Evolutionary conservation across 257 asterid genomes (phyloP), one percentile per base, ranked within the genome.

Genomic region (Agastache rugosa): DNA sequence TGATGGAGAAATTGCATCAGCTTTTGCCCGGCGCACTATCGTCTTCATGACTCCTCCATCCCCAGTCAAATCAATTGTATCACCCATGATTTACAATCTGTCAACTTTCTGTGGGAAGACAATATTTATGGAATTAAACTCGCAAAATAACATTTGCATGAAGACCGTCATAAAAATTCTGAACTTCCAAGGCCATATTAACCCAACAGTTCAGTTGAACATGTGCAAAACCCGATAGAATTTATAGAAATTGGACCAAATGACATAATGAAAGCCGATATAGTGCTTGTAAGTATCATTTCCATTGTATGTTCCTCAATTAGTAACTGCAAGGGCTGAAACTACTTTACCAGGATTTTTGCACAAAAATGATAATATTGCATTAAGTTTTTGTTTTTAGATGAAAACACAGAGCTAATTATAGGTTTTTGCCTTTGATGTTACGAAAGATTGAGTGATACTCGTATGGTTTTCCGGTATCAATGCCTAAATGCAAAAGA

Each of bases 21-120:
- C 86, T 78, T 85, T 91, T 42, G 98, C 88, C 9, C 82, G 86
- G 55, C 93, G 89, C 23, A 90, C 53, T 25, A 86, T 90, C 37
- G 90, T 86, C 86, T 94, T 94, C 78, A 87, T 39, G 79, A 94
- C 97, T 59, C 98, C 98, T 80, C 97, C 98, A 85, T 94, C 98
- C 68, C 98, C 98, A 81, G 87, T 88, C 88, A 94, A 85, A 85
- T 94, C 97, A 55, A 84, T 73, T 27, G 85, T 55, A 51, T 84
- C 97, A 66, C 77, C 87, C 98, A 94, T 94, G 78, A 61, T 83
- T 79, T 35, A 64, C 17, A 54, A 71, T 79, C 31, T 62, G 65
- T 78, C 82, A 80, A 55, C 74, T 81, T 82, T 82, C 84, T 82
- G 76, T 34, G n/a, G 34, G 53, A 69, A 64, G 54, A 66, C 14